Conservation (phyloP, 2,329 filamentous ascomycete species). For the Phyllachora maydis region DNA sequence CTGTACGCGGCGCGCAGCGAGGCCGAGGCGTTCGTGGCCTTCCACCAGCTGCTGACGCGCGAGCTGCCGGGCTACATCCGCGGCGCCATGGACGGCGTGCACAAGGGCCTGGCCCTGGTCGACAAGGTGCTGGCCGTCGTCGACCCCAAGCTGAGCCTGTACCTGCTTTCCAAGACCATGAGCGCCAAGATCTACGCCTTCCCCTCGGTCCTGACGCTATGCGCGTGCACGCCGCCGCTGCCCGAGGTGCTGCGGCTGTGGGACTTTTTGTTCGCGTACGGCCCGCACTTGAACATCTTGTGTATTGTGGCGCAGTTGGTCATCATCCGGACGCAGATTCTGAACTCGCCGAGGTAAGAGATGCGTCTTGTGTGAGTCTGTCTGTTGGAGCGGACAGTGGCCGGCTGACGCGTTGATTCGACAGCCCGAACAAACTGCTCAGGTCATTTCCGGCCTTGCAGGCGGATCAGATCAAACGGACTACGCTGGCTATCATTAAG, state of each 20-base stretch:
- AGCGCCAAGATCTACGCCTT: constrained; percentile 93
- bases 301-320: constrained; percentile 94
- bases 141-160: constrained; percentile 67
- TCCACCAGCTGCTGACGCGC: constrained; percentile 67
- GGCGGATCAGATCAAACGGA: constrained; percentile 62
- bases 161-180: constrained; percentile 71
- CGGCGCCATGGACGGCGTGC: constrained; percentile 92
- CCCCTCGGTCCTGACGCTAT: constrained; percentile 81
- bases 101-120: constrained; percentile 75
- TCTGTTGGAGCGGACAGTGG: constrained; percentile 1
- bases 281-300: constrained; percentile 81
- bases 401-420: constrained; percentile 7
- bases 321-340: constrained; percentile 64
- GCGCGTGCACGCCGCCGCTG: constrained; percentile 84
- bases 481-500: constrained; percentile 69
- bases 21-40: constrained; percentile 81
- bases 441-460: constrained; percentile 71
- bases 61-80: constrained; percentile 90
- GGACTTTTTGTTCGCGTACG: constrained; percentile 96
- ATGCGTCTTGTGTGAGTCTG: constrained; percentile 1
- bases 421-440: constrained; percentile 79
- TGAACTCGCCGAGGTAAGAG: constrained; percentile 65
- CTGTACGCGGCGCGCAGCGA: constrained; percentile 88
- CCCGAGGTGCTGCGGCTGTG: constrained; percentile 85
- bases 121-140: constrained; percentile 85